These are phyloP conservation scores for Sporothrix brunneoviolacea DNA, from an alignment of 2,329 filamentous ascomycete species.

Conservation along the genomic window DNA sequence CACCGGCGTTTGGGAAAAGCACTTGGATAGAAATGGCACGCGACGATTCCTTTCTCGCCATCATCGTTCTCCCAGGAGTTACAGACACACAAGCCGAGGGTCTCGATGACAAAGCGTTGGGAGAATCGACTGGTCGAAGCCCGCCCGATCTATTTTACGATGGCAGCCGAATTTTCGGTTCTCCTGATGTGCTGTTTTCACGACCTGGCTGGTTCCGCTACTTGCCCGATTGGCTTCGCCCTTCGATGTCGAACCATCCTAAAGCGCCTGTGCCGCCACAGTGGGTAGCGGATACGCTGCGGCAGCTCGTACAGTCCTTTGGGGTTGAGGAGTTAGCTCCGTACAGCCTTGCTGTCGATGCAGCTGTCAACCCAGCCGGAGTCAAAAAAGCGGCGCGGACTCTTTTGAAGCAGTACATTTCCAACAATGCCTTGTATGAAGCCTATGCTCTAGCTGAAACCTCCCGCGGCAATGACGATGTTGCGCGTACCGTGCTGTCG, in stretches of 20 bases:
- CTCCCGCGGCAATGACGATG: constrained; percentile 46
- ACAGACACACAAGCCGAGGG: background rate
- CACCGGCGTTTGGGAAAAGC: constrained; percentile 35
- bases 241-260: background rate
- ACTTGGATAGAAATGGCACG: constrained; percentile 30
- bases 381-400: constrained; percentile 66
- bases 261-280: constrained; percentile 30
- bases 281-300: constrained; percentile 49
- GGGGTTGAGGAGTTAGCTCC: constrained; percentile 51
- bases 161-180: constrained; percentile 26
- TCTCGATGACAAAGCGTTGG: background rate
- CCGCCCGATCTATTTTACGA: constrained; percentile 14
- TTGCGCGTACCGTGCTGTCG: constrained; percentile 58
- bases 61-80: background rate
- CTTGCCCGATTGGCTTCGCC: constrained; percentile 15
- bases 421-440: constrained; percentile 66
- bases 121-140: background rate
- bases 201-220: constrained; percentile 15
- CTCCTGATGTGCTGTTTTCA: constrained; percentile 33
- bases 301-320: constrained; percentile 44
- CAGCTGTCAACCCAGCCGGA: constrained; percentile 42
- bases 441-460: constrained; percentile 70
- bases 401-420: constrained; percentile 61
- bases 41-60: constrained; percentile 45
- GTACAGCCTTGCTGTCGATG: constrained; percentile 65